Base-by-base conservation (phyloP, 2,329 filamentous ascomycete species). In the Trichoderma sp. region DNA sequence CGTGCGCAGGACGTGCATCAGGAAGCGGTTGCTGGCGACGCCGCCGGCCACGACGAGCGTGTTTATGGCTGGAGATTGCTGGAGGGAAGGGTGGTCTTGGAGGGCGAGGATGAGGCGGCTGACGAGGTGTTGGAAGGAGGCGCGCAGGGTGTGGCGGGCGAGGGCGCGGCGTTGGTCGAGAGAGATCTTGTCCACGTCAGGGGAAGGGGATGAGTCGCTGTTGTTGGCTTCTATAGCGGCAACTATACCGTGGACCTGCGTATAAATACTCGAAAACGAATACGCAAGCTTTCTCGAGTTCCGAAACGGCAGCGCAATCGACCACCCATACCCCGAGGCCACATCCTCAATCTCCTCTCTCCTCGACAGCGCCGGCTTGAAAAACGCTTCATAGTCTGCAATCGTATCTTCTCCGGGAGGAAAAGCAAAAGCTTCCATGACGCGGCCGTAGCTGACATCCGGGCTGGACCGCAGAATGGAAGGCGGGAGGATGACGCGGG, bases 31-130 rank as follows among this genome's bases (percentile, higher is more conserved):
- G 63, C 92, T 91, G 8, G 95, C 96, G 7, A 99, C 96, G 29
- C 96, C 96, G 35, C 96, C 96, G 49, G 93, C 92, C 4, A 98
- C 86, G 11, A 98, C 93, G 5, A 98, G 82, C 0, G 90, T 90
- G 10, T 14, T 31, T 7, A 68, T 29, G 35, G 35, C 6, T 21
- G 43, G 2, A 60, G 81, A 79, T 8, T 70, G 40, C 19, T 19
- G 68, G 37, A 78, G 74, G 21, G 72, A 72, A 2, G 77, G 74
- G 14, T 72, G 72, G 65, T 78, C 77, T 14, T 80, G 75, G 11
- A 97, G 82, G 0, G 88, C 91, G 55, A 96, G 83, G 16, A 95
- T 78, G 2, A 96, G 85, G 11, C 95, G 87, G 72, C 89, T 91
- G 0, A 88, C 90, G 31, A 98, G 83, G 81, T 98, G 95, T 78